phyloP scores from a whole-genome alignment of 2,329 filamentous ascomycete genomes.

The Fusarium nisikadoi region DNA sequence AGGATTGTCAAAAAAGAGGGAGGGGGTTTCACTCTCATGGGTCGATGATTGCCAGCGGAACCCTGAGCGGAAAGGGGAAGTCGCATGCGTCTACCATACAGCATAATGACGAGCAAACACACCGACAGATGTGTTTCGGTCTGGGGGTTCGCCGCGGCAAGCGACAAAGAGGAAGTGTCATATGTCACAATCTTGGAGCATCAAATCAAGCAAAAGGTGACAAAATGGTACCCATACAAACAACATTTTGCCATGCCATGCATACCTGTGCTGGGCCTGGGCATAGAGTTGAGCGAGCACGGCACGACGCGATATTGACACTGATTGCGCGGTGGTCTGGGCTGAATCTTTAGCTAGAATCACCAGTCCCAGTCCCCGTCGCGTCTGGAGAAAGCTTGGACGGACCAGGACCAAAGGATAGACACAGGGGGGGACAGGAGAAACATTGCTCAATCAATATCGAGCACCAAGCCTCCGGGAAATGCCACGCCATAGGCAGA shows the following conservation, averaged over 20 bases:
- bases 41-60: conserved; percentile 16
- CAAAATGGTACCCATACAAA: conserved; percentile 6
- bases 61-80: conserved; percentile 28
- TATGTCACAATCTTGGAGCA: conserved; percentile 26
- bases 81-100: conserved; percentile 29
- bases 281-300: conserved; percentile 17
- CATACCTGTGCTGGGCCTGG: background rate
- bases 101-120: conserved; percentile 20
- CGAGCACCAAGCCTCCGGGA: conserved; percentile 22
- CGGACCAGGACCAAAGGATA: conserved; percentile 27
- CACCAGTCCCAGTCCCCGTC: conserved; percentile 12
- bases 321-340: conserved; percentile 26
- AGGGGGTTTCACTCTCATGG: conserved; percentile 19
- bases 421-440: conserved; percentile 26
- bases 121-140: conserved; percentile 33
- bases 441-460: conserved; percentile 3
- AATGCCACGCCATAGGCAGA: conserved; percentile 23
- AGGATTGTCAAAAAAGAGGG: conserved; percentile 21
- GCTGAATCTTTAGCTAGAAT: conserved; percentile 17
- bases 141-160: conserved; percentile 32
- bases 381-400: conserved; percentile 37
- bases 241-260: background rate
- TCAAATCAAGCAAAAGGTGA: conserved; percentile 29
- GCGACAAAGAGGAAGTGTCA: conserved; percentile 22
- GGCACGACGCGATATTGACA: conserved; percentile 37